Evolutionary conservation across 2,329 filamentous ascomycete species (phyloP), one percentile per base, ranked within the genome.

Genomic region (Fusarium robinianum): DNA sequence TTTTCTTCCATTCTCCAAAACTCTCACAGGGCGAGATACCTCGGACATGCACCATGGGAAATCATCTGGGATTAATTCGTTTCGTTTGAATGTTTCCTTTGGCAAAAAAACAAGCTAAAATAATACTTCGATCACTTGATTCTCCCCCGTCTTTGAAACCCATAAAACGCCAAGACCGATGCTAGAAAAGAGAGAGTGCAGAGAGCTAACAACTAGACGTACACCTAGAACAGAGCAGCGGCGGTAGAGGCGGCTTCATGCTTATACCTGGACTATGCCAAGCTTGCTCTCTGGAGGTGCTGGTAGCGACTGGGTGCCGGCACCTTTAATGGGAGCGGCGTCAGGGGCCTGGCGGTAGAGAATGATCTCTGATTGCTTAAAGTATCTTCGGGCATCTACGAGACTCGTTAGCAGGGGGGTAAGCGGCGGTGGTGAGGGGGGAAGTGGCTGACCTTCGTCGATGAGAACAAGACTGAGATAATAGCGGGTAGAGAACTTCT

Each of bases 351-450:
- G 94, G 55, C 94, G 85, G 75, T 88, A 97, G 38, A 99, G 84
- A 46, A 96, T 91, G 66, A 99, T 99, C 73, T 99, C 94, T 38
- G 90, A 96, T 71, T 99, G 94, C 72, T 99, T 99, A 75, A 99
- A 99, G 74, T 99, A 99, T 62, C 94, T 84, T 62, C 94, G 84
- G 35, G 94, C 94, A 69, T 99, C 94, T 91, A 65, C 2, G 14
- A 30, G 34, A n/a, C 12, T 22, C 25, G 48, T 60, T 33, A 61
- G 64, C 40, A 35, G 14, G 36, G n/a, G 26, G 16, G 7, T 16
- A 22, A 11, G 16, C 7, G 16, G 18, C 22, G n/a, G 18, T 35
- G 32, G 44, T 25, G 12, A 17, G 29, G 12, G 12, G 15, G 4
- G 11, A 15, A 17, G 14, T 22, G 17, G 67, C 75, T 57, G 72